Conservation (phyloP, 305 asterid species). For the Solanum hybrid region DNA sequence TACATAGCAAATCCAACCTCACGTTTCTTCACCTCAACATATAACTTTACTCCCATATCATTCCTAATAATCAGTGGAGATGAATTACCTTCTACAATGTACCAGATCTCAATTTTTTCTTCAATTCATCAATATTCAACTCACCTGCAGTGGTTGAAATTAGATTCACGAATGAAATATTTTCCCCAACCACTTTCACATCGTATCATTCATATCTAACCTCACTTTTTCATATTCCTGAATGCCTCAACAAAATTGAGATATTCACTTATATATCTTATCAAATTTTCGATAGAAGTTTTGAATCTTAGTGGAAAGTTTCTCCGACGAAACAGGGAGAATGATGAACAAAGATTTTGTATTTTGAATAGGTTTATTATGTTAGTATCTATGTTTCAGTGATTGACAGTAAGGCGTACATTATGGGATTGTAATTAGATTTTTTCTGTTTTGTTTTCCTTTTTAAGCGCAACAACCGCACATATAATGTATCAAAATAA, state of each 20-base stretch:
- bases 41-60: not conserved
- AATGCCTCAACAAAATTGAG: not conserved
- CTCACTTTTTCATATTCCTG: not conserved
- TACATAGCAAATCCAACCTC: not conserved
- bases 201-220: not conserved
- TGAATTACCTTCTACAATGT: not conserved
- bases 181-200: not conserved
- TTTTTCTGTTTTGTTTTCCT: not conserved
- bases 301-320: not conserved
- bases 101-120: not conserved
- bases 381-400: not conserved
- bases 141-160: not conserved
- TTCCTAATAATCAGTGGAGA: not conserved
- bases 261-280: not conserved
- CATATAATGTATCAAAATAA: too few species aligned
- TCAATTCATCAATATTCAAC: not conserved
- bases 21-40: not conserved
- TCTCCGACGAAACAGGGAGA: too few species aligned
- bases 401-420: not conserved
- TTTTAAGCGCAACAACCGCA: too few species aligned
- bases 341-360: not conserved
- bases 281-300: not conserved
- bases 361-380: not conserved
- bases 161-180: too few species aligned
- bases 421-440: not conserved